Base-by-base conservation (phyloP, 805 yeast genomes). In the Saturnispora kantuleensis region DNA sequence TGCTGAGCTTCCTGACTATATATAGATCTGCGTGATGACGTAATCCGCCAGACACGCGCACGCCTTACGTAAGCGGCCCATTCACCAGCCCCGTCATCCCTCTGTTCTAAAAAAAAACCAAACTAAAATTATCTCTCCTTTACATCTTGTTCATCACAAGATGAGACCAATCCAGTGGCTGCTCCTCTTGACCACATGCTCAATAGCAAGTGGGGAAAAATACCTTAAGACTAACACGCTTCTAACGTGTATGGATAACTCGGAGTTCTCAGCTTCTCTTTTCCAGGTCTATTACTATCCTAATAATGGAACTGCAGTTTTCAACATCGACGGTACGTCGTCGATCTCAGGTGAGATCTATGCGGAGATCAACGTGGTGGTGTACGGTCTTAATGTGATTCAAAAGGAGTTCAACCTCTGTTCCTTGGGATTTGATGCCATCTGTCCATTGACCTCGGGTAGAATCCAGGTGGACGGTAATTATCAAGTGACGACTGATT, bases 391-490 rank as follows among this genome's bases (percentile, higher is more conserved):
- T 46, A 74, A 74, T 41, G 72, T 80, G 12, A 59, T 85, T 43
- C 63, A 71, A 35, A 68, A 69, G 53, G 65, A 70, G 10, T 55
- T 90, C 40, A 65, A 79, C 41, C 72, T 87, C 38, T 93, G 98
- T 69, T 65, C 68, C 43, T 61, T 86, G 39, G 56, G 62, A 35
- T 63, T 59, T 55, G 62, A 63, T 10, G 70, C 83, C 28, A 58
- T 84, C 26, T 93, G 98, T 69, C 98, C 98, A 3, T 71, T 93
- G 48, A 60, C 80, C 26, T 76, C 95, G 2, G 97, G 97, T 34
- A 87, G 89, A 63, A 75, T 93, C 53, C 94, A 84, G 51, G 71
- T 90, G 35, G 47, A 48, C 21, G 58, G 57, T 44, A 62, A 67
- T 29, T 71, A 79, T 53, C 50, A 55, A 4, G 51, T 87, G 9